A percentile compares a stretch with the other conserved stretches of the same genome.
Conservation (phyloP, 305 asterid species). For the Fraxinus paxiana region DNA sequence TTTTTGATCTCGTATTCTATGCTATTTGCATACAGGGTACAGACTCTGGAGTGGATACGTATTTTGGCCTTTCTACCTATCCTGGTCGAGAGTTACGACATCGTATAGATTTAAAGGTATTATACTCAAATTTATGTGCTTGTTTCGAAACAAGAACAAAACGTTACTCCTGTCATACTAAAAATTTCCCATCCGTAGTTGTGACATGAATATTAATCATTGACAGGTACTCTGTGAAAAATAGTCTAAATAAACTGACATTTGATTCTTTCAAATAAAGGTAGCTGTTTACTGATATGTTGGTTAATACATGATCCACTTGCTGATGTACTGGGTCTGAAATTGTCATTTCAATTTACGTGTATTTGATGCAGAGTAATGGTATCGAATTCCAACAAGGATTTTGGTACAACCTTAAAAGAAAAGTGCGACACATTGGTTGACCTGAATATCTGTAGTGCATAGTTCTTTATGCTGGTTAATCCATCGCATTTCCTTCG, state of each 20-base stretch:
- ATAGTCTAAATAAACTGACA: background rate
- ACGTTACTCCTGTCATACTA: constrained; percentile 9
- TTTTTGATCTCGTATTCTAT: constrained; percentile 10
- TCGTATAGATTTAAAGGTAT: constrained; percentile 86
- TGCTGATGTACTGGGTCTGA: background rate
- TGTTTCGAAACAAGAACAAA: background rate
- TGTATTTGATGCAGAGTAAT: background rate
- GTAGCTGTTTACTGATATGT: background rate
- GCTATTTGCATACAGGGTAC: constrained; percentile 49
- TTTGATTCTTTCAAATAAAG: background rate
- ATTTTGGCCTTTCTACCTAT: constrained; percentile 88
- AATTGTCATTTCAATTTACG: background rate
- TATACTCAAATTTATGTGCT: background rate
- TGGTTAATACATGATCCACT: background rate
- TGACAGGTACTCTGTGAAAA: background rate
- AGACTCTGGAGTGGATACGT: constrained; percentile 88
- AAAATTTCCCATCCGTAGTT: background rate
- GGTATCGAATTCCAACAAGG: background rate
- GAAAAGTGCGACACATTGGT: background rate
- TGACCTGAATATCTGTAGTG: background rate
- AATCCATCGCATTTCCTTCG: background rate
- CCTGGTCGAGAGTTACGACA: constrained; percentile 82
- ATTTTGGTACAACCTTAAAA: background rate
- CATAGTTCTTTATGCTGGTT: constrained; percentile 9
- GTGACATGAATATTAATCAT: constrained; percentile 3